A percentile compares a stretch with the other conserved stretches of the same genome.
These are phyloP conservation scores for Laburnicola sp. DNA, from an alignment of 2,329 filamentous ascomycete genomes.

Conservation along the genomic window DNA sequence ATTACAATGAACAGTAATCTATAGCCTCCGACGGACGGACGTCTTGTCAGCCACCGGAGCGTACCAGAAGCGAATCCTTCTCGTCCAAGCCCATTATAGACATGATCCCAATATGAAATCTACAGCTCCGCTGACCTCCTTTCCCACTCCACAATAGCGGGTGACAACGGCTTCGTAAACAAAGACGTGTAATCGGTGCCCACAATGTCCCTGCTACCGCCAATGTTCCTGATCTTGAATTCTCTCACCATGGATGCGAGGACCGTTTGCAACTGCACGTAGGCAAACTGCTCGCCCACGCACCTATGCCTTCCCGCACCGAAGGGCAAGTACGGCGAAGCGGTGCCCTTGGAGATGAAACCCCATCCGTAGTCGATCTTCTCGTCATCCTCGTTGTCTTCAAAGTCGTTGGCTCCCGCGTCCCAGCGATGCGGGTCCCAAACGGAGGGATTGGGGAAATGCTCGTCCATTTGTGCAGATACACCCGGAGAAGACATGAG, in stretches of 20 bases:
- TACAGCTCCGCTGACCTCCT: conserved; percentile 54
- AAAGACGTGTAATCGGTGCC: conserved; percentile 66
- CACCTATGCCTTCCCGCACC: conserved; percentile 91
- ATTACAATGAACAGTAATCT: conserved; percentile 9
- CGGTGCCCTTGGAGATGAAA: conserved; percentile 85
- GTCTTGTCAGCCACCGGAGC: not conserved
- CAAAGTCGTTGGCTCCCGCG: conserved; percentile 56
- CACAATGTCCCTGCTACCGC: conserved; percentile 69
- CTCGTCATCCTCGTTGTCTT: conserved; percentile 64
- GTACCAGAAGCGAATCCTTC: conserved; percentile 1
- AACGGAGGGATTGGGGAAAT: conserved; percentile 78
- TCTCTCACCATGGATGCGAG: conserved; percentile 72
- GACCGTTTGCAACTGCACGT: conserved; percentile 87
- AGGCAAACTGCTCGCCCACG: conserved; percentile 96
- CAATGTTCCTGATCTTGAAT: conserved; percentile 77
- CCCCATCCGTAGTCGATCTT: conserved; percentile 95
- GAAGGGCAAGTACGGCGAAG: conserved; percentile 90
- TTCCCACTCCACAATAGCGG: conserved; percentile 72
- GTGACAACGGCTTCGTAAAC: conserved; percentile 51
- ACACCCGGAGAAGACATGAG: conserved; percentile 86
- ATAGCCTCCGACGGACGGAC: not conserved
- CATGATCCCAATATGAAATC: not conserved
- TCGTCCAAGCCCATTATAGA: no score
- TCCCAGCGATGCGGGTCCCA: conserved; percentile 97
- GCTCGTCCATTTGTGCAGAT: conserved; percentile 68